A percentile compares a stretch with the other conserved stretches of the same genome.
These are phyloP conservation scores for Protea cynaroides DNA, from an alignment of 164 flowering plant species.

Conservation along the genomic window DNA sequence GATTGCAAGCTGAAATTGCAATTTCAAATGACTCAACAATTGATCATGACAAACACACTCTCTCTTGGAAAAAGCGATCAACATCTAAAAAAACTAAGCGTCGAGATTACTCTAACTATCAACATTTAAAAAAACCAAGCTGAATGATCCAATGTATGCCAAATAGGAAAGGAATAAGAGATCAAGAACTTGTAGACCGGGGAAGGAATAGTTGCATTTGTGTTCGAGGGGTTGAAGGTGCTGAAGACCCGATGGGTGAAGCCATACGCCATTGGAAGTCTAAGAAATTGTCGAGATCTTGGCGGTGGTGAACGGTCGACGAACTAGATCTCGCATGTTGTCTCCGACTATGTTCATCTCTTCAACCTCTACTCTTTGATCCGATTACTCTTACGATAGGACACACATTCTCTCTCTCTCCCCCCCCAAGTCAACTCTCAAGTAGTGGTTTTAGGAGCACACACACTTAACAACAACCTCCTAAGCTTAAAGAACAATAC, in stretches of 20 bases:
- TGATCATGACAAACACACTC: not conserved
- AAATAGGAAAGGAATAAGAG: not conserved
- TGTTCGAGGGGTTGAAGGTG: conserved; percentile 40
- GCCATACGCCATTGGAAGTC: conserved; percentile 65
- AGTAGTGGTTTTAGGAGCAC: not conserved
- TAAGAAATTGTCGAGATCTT: conserved; percentile 65
- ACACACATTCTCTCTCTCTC: too few relatives aligned
- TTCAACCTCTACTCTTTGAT: conserved; percentile 11
- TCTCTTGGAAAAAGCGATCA: too few relatives aligned
- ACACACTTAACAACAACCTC: too few relatives aligned
- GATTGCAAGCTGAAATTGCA: not conserved
- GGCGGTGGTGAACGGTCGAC: conserved; percentile 64
- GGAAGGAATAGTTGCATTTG: conserved; percentile 12
- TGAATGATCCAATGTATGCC: not conserved
- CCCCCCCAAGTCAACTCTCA: not conserved
- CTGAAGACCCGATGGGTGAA: conserved; percentile 60
- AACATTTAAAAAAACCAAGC: not conserved
- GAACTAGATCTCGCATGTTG: conserved; percentile 64
- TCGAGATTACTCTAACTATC: too few relatives aligned
- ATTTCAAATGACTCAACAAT: not conserved
- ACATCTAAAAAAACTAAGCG: too few relatives aligned
- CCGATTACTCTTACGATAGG: not conserved
- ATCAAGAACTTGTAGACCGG: conserved; percentile 33
- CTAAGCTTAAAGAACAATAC: not conserved
- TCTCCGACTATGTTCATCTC: conserved; percentile 60